Percentiles rank a stretch among this genome's conserved stretches.
These are phyloP conservation scores for Pestalotiopsis sp. DNA, from an alignment of 2,329 filamentous ascomycete species.

Conservation along the genomic window DNA sequence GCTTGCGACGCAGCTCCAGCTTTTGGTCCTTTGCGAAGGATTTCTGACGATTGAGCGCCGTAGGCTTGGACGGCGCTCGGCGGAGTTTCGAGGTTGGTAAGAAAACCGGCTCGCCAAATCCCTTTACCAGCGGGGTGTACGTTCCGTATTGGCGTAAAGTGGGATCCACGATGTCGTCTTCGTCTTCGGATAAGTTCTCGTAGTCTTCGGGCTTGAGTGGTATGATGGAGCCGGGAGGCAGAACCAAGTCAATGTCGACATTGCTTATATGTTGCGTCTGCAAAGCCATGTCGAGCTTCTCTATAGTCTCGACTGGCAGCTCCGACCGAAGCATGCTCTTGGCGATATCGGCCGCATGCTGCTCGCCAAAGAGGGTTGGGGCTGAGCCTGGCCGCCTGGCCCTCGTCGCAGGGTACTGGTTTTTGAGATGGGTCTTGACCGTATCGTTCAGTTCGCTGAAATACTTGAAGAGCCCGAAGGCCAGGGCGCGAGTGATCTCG, in stretches of 20 bases:
- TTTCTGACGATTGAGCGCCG: constrained; percentile 75
- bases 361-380: constrained; percentile 79
- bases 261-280: constrained; percentile 82
- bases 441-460: constrained; percentile 82
- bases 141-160: constrained; percentile 72
- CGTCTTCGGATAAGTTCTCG: constrained; percentile 61
- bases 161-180: constrained; percentile 68
- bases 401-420: constrained; percentile 54
- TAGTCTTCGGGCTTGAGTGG: constrained; percentile 62
- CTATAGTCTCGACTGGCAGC: constrained; percentile 71
- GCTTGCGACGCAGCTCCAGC: constrained; percentile 80
- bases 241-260: constrained; percentile 83
- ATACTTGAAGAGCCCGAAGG: constrained; percentile 92
- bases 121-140: constrained; percentile 75
- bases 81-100: constrained; percentile 83
- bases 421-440: constrained; percentile 72
- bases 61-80: constrained; percentile 85
- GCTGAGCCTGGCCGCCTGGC: constrained; percentile 64
- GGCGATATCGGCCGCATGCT: constrained; percentile 90
- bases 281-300: constrained; percentile 73
- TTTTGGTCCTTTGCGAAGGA: constrained; percentile 83
- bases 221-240: constrained; percentile 78
- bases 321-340: constrained; percentile 83
- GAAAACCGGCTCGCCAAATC: constrained; percentile 84
- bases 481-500: constrained; percentile 86